Percentiles rank a stretch among this genome's conserved stretches.
Evolutionary conservation across 306 rosid genomes (phyloP).

Genomic region (Sophora flavescens): DNA sequence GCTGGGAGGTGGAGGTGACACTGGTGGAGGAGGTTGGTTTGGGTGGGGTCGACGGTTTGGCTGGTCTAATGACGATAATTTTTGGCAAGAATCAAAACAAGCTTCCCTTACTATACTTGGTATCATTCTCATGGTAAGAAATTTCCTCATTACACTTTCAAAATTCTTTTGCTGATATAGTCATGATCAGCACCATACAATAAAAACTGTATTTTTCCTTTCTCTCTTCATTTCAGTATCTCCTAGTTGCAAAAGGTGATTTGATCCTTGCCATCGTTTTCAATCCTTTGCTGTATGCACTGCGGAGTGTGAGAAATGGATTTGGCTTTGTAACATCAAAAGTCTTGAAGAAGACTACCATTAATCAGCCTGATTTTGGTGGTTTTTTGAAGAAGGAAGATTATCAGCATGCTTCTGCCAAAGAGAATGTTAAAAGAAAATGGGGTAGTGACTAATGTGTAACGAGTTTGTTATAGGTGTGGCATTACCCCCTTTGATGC

Average conservation of each 20-base stretch:
- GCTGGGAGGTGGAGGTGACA: constrained; percentile 70
- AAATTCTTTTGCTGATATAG: constrained; percentile 20
- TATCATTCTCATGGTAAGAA: constrained; percentile 71
- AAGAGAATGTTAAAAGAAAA: constrained; percentile 77
- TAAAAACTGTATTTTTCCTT: constrained; percentile 20
- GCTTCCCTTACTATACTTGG: constrained; percentile 77
- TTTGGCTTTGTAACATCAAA: constrained; percentile 62
- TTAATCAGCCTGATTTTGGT: constrained; percentile 52
- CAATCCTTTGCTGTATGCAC: constrained; percentile 80
- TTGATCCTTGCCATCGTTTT: constrained; percentile 78
- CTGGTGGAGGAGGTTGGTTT: constrained; percentile 98
- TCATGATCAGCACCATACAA: background rate
- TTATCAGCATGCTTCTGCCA: constrained; percentile 67
- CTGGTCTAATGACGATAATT: constrained; percentile 87
- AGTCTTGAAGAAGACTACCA: constrained; percentile 55
- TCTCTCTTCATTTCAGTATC: constrained; percentile 63
- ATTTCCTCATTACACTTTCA: constrained; percentile 36
- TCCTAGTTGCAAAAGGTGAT: constrained; percentile 81
- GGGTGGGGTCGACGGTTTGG: constrained; percentile 90
- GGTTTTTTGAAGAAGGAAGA: constrained; percentile 57
- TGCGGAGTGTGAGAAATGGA: constrained; percentile 86
- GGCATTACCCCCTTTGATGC: constrained; percentile 32
- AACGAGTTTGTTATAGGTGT: constrained; percentile 50
- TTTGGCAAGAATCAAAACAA: constrained; percentile 92
- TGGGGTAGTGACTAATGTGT: constrained; percentile 76